Percentiles rank a stretch among this genome's conserved stretches.
These are phyloP conservation scores for Mycena filopes DNA, from an alignment of 768 basidiomycete species.

Conservation along the genomic window DNA sequence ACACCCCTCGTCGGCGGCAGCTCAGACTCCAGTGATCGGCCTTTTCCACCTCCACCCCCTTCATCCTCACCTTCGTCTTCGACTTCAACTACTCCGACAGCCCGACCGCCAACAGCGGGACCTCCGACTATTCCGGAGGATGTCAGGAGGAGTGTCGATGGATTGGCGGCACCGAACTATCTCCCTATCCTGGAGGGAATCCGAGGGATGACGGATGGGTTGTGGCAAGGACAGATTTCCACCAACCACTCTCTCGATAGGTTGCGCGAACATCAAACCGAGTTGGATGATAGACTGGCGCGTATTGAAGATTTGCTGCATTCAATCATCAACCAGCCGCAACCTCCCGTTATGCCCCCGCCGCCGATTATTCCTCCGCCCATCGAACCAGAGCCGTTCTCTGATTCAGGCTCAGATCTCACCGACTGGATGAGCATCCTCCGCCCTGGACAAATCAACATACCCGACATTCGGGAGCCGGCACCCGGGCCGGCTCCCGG, in stretches of 20 bases:
- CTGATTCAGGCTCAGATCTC: not conserved
- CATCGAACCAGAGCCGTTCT: not conserved
- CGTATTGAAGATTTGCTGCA: slow-evolving; percentile 61
- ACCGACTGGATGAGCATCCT: slow-evolving; percentile 6
- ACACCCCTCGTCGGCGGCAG: slow-evolving; percentile 35
- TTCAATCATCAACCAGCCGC: slow-evolving; percentile 48
- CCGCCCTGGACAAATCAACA: slow-evolving; percentile 5
- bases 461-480: slow-evolving; percentile 44
- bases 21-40: slow-evolving; percentile 30
- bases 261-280: slow-evolving; percentile 61
- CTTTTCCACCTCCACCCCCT: slow-evolving; percentile 42
- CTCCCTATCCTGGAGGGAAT: slow-evolving; percentile 18
- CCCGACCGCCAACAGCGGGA: slow-evolving; percentile 48
- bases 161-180: slow-evolving; percentile 51
- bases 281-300: slow-evolving; percentile 51
- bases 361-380: slow-evolving; percentile 3
- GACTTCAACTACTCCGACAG: slow-evolving; percentile 42
- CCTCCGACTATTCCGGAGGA: slow-evolving; percentile 37
- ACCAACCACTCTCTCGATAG: slow-evolving; percentile 73
- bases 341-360: slow-evolving; percentile 35
- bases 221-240: slow-evolving; percentile 71
- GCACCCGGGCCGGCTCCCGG: slow-evolving; percentile 61
- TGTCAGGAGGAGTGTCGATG: slow-evolving; percentile 66
- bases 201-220: slow-evolving; percentile 64
- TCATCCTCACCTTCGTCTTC: slow-evolving; percentile 50